A percentile compares a stretch with the other conserved stretches of the same genome.
Conservation (phyloP, 129 eudicot species). For the Lactuca saligna region DNA sequence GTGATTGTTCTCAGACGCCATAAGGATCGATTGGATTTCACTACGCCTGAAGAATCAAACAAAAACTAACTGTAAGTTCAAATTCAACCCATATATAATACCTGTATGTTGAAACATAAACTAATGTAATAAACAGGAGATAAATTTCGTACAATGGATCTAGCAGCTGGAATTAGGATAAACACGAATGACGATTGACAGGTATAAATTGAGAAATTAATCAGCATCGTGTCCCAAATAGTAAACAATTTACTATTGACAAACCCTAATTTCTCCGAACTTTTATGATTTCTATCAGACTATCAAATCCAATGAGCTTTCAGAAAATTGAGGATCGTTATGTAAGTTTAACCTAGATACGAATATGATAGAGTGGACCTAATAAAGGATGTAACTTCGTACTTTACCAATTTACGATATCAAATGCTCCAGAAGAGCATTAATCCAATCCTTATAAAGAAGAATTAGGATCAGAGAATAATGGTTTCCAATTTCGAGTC, state of each 20-base stretch:
- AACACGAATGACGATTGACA: background rate
- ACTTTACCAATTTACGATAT: background rate
- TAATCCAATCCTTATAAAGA: background rate
- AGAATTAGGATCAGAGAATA: background rate
- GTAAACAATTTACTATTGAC: background rate
- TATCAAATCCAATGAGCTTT: conserved; percentile 1
- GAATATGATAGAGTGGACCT: background rate
- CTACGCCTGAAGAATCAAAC: conserved; percentile 59
- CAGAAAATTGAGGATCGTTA: background rate
- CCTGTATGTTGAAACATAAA: no score
- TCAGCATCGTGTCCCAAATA: background rate
- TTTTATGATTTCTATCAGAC: background rate
- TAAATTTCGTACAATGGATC: no score
- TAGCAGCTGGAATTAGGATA: background rate
- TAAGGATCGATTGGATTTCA: conserved; percentile 72
- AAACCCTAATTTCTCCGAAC: conserved; percentile 13
- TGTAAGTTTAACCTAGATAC: background rate
- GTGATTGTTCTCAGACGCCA: conserved; percentile 82
- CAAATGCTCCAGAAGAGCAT: conserved; percentile 1
- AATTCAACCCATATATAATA: background rate
- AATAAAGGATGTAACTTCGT: conserved; percentile 1
- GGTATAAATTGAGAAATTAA: background rate
- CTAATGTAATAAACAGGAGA: no score
- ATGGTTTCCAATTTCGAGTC: conserved; percentile 4
- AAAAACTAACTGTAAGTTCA: conserved; percentile 17